phyloP scores from a whole-genome alignment of 148 eudicot genomes.

The Spergularia marina region DNA sequence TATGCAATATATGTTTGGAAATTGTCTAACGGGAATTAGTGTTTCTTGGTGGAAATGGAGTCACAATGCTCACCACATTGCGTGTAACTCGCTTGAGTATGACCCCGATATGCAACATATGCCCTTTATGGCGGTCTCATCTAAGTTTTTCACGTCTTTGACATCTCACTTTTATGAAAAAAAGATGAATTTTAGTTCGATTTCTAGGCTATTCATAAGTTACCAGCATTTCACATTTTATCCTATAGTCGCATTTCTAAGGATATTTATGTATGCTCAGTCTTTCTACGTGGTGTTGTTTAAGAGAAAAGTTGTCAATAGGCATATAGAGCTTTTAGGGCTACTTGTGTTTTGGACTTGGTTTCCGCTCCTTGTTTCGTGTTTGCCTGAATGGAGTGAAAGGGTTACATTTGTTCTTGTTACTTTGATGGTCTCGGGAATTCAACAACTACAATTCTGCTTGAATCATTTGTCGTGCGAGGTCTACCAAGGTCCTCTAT shows the following conservation, averaged over 20 bases:
- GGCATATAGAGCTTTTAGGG: slow-evolving; percentile 38
- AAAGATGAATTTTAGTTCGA: slow-evolving; percentile 37
- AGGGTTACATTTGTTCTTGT: slow-evolving; percentile 32
- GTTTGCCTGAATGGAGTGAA: slow-evolving; percentile 45
- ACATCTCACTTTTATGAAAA: slow-evolving; percentile 42
- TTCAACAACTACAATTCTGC: slow-evolving; percentile 50
- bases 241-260: slow-evolving; percentile 49
- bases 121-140: slow-evolving; percentile 48
- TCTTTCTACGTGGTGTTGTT: slow-evolving; percentile 41
- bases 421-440: slow-evolving; percentile 38
- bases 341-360: slow-evolving; percentile 47
- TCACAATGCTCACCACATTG: slow-evolving; percentile 58
- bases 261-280: slow-evolving; percentile 41
- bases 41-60: slow-evolving; percentile 62
- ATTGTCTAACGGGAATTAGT: slow-evolving; percentile 50
- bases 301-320: slow-evolving; percentile 34
- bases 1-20: slow-evolving; percentile 38
- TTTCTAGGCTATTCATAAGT: slow-evolving; percentile 42
- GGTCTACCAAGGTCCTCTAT: slow-evolving; percentile 39
- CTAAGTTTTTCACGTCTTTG: slow-evolving; percentile 30
- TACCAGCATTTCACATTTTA: slow-evolving; percentile 51
- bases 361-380: slow-evolving; percentile 51
- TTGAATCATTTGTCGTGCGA: slow-evolving; percentile 47
- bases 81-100: slow-evolving; percentile 48
- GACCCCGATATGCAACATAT: slow-evolving; percentile 54